A percentile compares a stretch with the other conserved stretches of the same genome.
These are phyloP conservation scores for Malus sieversii DNA, from an alignment of 306 rosid species.

Conservation along the genomic window DNA sequence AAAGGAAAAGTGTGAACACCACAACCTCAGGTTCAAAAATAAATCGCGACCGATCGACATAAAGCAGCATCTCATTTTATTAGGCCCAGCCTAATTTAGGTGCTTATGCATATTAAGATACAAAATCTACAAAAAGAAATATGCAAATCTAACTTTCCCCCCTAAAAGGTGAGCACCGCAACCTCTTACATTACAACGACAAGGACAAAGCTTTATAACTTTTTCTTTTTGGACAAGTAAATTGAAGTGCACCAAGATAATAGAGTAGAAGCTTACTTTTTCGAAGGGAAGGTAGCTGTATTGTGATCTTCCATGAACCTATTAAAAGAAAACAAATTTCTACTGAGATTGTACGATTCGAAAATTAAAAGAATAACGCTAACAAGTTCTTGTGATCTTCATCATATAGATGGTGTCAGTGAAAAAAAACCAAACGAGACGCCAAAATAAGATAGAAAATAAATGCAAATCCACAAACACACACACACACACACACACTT, in stretches of 20 bases:
- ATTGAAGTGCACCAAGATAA: neutral
- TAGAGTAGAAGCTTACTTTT: conserved; percentile 53
- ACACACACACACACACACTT: conserved; percentile 22
- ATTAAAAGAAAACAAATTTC: conserved; percentile 13
- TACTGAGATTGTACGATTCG: neutral
- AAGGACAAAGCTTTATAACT: conserved; percentile 2
- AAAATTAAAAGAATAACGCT: neutral
- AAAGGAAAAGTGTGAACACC: neutral
- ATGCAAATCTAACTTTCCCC: no score
- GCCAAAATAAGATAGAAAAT: neutral
- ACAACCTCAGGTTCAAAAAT: neutral
- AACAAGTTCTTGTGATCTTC: neutral
- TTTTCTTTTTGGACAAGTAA: neutral
- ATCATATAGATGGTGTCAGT: neutral
- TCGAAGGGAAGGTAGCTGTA: conserved; percentile 94
- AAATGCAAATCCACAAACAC: neutral
- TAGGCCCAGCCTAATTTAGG: neutral
- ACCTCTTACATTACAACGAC: neutral
- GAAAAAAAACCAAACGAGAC: neutral
- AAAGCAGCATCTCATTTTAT: neutral
- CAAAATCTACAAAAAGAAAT: neutral
- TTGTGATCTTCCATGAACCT: conserved; percentile 99
- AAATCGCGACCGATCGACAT: no score
- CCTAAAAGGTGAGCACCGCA: no score
- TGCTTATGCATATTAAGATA: no score